Evolutionary conservation across 2,329 filamentous ascomycete species (phyloP).

Genomic region (Colletotrichum sidae): DNA sequence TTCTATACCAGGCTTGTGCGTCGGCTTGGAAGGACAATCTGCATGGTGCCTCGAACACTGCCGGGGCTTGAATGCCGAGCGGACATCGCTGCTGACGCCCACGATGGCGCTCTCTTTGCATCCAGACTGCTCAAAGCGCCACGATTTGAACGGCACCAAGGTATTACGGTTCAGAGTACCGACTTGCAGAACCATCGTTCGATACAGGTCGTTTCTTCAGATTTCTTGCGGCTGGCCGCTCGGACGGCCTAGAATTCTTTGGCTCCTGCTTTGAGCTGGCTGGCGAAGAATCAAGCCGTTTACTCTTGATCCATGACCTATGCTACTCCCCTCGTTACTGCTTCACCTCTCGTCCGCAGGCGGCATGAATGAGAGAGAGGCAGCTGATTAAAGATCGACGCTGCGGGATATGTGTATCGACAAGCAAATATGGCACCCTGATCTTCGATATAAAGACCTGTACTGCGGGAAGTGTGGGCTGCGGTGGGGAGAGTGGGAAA

Average conservation of each 20-base stretch:
- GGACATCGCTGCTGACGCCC: conserved; percentile 12
- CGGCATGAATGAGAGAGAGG: too few relatives aligned
- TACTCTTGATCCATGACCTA: too few relatives aligned
- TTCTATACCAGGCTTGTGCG: not conserved
- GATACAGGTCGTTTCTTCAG: conserved; percentile 9
- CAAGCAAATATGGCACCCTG: not conserved
- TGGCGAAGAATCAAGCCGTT: too few relatives aligned
- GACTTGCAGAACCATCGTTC: conserved; percentile 33
- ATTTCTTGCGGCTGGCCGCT: conserved; percentile 15
- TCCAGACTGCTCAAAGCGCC: conserved; percentile 7
- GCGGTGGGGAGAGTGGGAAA: conserved; percentile 22
- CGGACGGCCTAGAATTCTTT: not conserved
- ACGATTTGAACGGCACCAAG: conserved; percentile 30
- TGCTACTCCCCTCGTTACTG: too few relatives aligned
- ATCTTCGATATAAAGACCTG: not conserved
- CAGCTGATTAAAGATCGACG: too few relatives aligned
- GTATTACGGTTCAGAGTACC: conserved; percentile 25
- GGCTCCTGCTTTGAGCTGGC: too few relatives aligned
- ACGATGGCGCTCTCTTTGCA: conserved; percentile 10
- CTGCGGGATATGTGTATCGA: too few relatives aligned
- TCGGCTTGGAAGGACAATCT: not conserved
- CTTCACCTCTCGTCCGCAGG: too few relatives aligned
- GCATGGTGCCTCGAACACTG: conserved; percentile 11
- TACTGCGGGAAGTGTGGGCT: conserved; percentile 7
- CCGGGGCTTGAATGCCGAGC: conserved; percentile 7